Evolutionary conservation across 345 rosid genomes (phyloP), one percentile per base, ranked within the genome.

Genomic region (Dipteronia sinensis): DNA sequence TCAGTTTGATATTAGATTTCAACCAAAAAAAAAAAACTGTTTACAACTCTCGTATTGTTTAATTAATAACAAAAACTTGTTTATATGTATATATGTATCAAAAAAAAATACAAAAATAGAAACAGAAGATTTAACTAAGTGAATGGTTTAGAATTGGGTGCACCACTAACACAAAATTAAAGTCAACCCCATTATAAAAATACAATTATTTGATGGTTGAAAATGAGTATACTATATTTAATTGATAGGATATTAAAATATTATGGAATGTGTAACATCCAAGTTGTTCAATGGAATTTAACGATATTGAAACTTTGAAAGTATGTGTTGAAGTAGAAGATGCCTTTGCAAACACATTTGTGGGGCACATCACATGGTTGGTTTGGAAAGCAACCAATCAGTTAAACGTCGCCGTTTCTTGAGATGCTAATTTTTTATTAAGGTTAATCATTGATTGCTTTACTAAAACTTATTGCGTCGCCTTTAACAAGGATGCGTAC

Each of bases 131-230:
- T 7, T 11, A 49, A 49, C 16, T 15, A 53, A 53, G 8, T 53
- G 2, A 49, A 16, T 53, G 58, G 8, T 15, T 53, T 1, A 16
- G 58, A 16, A 53, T 53, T 15, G 11, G n/a, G n/a, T 53, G 58
- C 58, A 53, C 64, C 64, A 59, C 64, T 59, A n/a, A 42, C 9
- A 8, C 10, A 0, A 9, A 20, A 20, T 22, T 59, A 59, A 59
- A 19, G 27, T 59, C 64, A 59, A 42, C 1, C 12, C 25, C 64
- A 59, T 20, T 59, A 59, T 59, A 6, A 8, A 59, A 10, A 59
- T 59, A 59, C 64, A 59, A 59, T 59, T 20, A 59, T 59, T 53
- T 53, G 58, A 53, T 53, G 58, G 58, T 53, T 53, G 58, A 53
- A 53, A 53, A 53, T 53, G 16, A 16, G 13, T 64, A 4, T 22